Conservation (phyloP, 1,284 basidiomycete genomes). For the Papiliotrema nemorosa region DNA sequence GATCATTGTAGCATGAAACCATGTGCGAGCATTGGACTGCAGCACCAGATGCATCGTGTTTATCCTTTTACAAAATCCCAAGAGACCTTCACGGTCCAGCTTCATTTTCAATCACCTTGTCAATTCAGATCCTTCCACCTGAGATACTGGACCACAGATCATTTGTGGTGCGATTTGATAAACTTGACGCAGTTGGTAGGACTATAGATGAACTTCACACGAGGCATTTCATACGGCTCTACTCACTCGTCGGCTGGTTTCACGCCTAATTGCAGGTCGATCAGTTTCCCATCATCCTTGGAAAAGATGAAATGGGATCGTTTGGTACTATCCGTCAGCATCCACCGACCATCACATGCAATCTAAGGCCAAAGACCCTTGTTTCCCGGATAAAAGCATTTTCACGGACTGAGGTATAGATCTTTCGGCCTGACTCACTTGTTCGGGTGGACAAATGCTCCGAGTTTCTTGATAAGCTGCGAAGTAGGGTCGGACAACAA, state of each 20-base stretch:
- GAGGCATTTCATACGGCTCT: no score
- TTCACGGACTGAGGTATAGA: no score
- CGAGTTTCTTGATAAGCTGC: constrained; percentile 71
- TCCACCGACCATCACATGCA: background rate
- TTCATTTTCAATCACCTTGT: no score
- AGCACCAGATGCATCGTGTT: no score
- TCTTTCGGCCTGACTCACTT: constrained; percentile 44
- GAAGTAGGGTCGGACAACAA: constrained; percentile 84
- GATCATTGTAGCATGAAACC: no score
- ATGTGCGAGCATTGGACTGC: no score
- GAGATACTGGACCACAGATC: no score
- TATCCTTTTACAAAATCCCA: no score
- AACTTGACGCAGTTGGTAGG: constrained; percentile 28
- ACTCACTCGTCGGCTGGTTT: constrained; percentile 65
- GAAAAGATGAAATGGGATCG: constrained; percentile 87
- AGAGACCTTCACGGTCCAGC: no score
- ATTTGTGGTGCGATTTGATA: constrained; percentile 31
- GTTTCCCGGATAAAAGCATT: no score
- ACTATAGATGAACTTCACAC: constrained; percentile 7
- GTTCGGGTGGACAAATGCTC: constrained; percentile 68
- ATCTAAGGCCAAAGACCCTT: no score
- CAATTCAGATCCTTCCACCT: background rate
- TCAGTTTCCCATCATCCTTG: constrained; percentile 71
- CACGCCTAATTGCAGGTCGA: constrained; percentile 76
- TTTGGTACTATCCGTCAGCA: constrained; percentile 58